Conservation (phyloP, 2,329 filamentous ascomycete genomes). For the Pseudocercospora vitis region DNA sequence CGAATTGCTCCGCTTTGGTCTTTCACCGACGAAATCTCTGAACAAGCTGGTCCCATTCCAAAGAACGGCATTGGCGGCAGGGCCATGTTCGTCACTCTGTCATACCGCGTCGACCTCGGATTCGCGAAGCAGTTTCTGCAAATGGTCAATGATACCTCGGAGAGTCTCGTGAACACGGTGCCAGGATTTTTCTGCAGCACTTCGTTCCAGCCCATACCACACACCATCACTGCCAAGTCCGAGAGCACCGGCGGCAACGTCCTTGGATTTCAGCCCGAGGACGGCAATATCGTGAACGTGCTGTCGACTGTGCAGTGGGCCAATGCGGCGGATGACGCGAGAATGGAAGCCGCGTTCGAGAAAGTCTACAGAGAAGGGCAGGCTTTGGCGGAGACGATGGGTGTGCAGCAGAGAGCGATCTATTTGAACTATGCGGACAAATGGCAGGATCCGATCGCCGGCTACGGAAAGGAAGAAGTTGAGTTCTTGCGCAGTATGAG, state of each 20-base stretch:
- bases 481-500: conserved; percentile 7
- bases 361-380: not conserved
- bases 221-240: not conserved
- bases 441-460: conserved; percentile 11
- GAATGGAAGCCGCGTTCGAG: not conserved
- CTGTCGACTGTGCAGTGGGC: not conserved
- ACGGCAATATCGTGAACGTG: not conserved
- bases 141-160: not conserved
- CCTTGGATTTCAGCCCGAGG: not conserved
- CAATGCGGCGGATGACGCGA: not conserved
- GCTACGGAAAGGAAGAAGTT: conserved; percentile 11
- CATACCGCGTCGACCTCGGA: not conserved
- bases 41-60: not conserved
- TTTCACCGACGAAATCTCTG: conserved; percentile 5
- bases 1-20: conserved; percentile 3
- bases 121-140: conserved; percentile 3
- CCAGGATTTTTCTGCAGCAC: not conserved
- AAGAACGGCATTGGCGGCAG: not conserved
- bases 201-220: conserved; percentile 4
- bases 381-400: not conserved
- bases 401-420: not conserved
- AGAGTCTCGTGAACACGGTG: not conserved
- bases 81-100: conserved; percentile 6
- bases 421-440: conserved; percentile 19
- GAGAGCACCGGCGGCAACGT: conserved; percentile 5